Evolutionary conservation across 2,329 filamentous ascomycete genomes (phyloP), one percentile per base, ranked within the genome.

Genomic region (Hypoxylon sp.): DNA sequence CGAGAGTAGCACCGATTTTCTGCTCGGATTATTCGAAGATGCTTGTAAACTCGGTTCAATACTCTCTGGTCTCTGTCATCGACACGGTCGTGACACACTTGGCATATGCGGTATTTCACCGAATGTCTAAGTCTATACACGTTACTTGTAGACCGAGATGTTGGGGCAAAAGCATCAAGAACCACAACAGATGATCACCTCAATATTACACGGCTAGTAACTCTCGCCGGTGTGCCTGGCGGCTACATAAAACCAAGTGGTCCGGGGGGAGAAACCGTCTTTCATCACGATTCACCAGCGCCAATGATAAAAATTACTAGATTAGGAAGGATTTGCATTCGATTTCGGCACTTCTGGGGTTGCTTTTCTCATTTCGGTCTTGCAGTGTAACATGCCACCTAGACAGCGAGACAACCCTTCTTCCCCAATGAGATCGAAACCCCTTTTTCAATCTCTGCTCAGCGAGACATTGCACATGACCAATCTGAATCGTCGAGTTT

Each of bases 281-380:
- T 62, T 62, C 60, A 63, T 70, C 56, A 65, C 52, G 60, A 71
- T 67, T 71, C 60, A 66, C 65, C 63, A 69, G 60, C 67, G 53
- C 52, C 49, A 55, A 59, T 59, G 63, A 65, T 63, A 41, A 58
- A 63, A 53, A 25, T 57, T 46, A 51, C 61, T 30, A 4, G 10
- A 62, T 68, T 48, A 23, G 63, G 70, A 60, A 67, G 56, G 72
- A 75, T 75, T 71, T 72, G 64, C 71, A 62, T 49, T 70, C 57
- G 68, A 68, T 58, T 69, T 75, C 73, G 74, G 74, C 71, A 73
- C 67, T 73, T 75, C 70, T 76, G 52, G 56, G 63, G 60, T 72
- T 66, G 56, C 66, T 73, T 65, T 68, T 69, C 65, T 72, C 68
- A 69, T 69, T 73, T 74, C 70, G 72, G 70, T 46, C 66, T 67